phyloP scores from a whole-genome alignment of 2,329 filamentous ascomycete genomes.

The Berkeleyomyces rouxiae region DNA sequence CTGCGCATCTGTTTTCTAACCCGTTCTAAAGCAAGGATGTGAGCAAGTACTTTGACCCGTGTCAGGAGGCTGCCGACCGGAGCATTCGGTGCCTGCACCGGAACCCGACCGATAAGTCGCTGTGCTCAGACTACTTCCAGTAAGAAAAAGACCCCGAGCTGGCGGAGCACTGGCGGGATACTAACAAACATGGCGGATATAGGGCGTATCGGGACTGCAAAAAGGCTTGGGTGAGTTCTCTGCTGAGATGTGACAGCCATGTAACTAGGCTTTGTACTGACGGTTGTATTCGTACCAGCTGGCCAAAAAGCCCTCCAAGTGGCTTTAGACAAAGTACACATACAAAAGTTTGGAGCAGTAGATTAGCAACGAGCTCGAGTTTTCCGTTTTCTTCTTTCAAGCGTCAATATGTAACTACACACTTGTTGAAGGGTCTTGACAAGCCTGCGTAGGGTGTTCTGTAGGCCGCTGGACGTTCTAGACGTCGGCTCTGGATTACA shows the following conservation, averaged over 20 bases:
- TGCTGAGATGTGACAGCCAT: background rate
- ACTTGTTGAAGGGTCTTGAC: background rate
- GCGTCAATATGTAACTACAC: background rate
- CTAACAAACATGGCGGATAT: background rate
- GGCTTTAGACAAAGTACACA: background rate
- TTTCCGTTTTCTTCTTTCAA: background rate
- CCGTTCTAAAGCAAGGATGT: conserved; percentile 52
- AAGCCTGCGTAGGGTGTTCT: background rate
- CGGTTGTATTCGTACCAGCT: conserved; percentile 3
- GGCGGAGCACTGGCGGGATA: background rate
- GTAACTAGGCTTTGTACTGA: background rate
- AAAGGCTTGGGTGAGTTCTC: conserved; percentile 62
- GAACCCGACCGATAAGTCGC: conserved; percentile 70
- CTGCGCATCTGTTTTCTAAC: background rate
- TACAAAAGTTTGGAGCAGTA: background rate
- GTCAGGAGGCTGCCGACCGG: conserved; percentile 73
- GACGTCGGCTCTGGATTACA: background rate
- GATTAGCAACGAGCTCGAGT: too few relatives aligned
- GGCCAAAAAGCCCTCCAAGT: conserved; percentile 9
- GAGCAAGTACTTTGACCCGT: conserved; percentile 89
- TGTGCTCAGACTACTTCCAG: conserved; percentile 96
- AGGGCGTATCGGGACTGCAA: conserved; percentile 93
- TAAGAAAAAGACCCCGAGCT: conserved; percentile 30
- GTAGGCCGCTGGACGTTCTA: too few relatives aligned
- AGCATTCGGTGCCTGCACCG: conserved; percentile 80